phyloP scores from a whole-genome alignment of 176 grass and related monocot species.

The Aegilops speltoides region DNA sequence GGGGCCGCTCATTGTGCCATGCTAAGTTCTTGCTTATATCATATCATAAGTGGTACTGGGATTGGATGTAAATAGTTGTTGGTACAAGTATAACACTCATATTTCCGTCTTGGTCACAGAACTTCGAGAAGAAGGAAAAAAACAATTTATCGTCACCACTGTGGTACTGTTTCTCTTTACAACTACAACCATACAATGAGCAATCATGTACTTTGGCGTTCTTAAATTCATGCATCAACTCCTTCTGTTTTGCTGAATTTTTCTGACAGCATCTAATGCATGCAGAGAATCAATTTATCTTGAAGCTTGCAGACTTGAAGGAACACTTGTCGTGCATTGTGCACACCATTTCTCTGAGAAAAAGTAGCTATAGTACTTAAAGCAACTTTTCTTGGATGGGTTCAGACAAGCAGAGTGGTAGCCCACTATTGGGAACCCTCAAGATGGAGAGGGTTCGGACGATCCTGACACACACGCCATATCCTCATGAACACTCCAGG shows the following conservation, averaged over 20 bases:
- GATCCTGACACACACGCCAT: conserved; percentile 75
- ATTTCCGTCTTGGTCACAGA: not conserved
- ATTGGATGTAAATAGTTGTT: not conserved
- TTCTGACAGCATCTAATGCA: conserved; percentile 16
- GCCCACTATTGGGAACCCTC: conserved; percentile 66
- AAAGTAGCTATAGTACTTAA: conserved; percentile 6
- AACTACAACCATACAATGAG: not conserved
- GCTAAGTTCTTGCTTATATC: not conserved
- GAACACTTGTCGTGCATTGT: not conserved
- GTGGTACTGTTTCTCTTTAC: not conserved
- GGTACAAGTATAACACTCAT: not conserved
- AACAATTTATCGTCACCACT: not conserved
- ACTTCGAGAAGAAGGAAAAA: not conserved
- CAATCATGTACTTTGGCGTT: not conserved
- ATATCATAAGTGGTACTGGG: not conserved
- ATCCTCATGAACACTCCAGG: conserved; percentile 85
- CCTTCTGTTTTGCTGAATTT: not conserved
- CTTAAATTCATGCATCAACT: not conserved
- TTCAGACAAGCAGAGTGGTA: conserved; percentile 61
- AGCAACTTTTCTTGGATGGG: conserved; percentile 41
- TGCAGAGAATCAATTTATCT: conserved; percentile 12
- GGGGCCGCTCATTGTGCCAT: not conserved
- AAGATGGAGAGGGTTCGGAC: conserved; percentile 83
- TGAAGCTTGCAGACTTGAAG: conserved; percentile 20
- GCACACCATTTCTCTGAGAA: not conserved